A percentile compares a stretch with the other conserved stretches of the same genome.
Evolutionary conservation across 179 eudicot species (phyloP).

Genomic region (Sideroxylon spinosum): DNA sequence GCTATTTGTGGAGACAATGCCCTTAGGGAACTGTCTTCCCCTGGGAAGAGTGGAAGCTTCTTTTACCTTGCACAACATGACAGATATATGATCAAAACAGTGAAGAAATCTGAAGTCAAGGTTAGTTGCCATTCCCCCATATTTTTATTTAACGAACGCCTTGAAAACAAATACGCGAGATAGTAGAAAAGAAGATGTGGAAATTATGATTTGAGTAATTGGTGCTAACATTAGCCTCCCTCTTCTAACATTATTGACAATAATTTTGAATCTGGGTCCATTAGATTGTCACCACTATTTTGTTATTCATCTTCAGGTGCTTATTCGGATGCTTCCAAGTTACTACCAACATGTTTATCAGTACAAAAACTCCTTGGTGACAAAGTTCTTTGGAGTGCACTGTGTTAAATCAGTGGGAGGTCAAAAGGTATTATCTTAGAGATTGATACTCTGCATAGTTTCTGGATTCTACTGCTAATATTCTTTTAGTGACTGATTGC

Average conservation of each 20-base stretch:
- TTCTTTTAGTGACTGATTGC: not conserved
- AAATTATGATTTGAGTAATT: not conserved
- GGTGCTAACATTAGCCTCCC: not conserved
- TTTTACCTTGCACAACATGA: slow-evolving; percentile 84
- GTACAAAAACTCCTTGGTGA: slow-evolving; percentile 70
- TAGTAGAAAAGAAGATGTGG: not conserved
- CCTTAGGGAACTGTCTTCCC: slow-evolving; percentile 71
- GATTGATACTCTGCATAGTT: not conserved
- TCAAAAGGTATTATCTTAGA: slow-evolving; percentile 45
- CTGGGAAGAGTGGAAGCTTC: slow-evolving; percentile 83
- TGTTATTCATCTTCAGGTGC: slow-evolving; percentile 45
- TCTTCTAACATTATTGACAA: not conserved
- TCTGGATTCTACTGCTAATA: not conserved
- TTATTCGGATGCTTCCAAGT: slow-evolving; percentile 83
- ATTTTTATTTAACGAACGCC: not conserved
- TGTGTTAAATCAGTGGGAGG: slow-evolving; percentile 84
- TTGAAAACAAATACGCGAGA: not conserved
- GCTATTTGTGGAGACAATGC: slow-evolving; percentile 80
- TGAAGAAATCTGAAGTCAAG: slow-evolving; percentile 88
- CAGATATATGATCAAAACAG: slow-evolving; percentile 80
- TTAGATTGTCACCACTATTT: slow-evolving; percentile 11
- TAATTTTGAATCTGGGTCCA: not conserved
- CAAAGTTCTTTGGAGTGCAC: slow-evolving; percentile 75
- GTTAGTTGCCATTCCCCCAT: slow-evolving; percentile 37
- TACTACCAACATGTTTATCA: slow-evolving; percentile 70